Evolutionary conservation across 169 alveolate genomes (phyloP).

Genomic region (Plasmodium berghei): DNA sequence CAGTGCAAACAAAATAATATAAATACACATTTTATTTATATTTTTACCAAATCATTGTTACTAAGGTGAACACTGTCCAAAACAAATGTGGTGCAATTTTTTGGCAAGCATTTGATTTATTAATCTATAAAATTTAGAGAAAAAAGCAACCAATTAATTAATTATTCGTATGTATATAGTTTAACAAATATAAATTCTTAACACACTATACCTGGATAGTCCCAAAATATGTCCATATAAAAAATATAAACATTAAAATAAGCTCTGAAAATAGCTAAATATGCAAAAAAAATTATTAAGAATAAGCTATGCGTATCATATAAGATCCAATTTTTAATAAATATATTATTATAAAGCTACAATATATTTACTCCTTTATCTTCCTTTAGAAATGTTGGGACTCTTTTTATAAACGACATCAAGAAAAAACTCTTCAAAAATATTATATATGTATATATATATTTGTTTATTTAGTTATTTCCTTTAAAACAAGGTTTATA

Average conservation of each 20-base stretch:
- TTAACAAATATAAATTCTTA: background rate
- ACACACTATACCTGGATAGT: slow-evolving; percentile 40
- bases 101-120: slow-evolving; percentile 61
- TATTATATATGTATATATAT: background rate
- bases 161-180: background rate
- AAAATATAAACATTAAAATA: slow-evolving; percentile 54
- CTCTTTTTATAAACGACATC: slow-evolving; percentile 55
- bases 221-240: slow-evolving; percentile 74
- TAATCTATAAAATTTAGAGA: slow-evolving; percentile 29
- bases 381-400: slow-evolving; percentile 58
- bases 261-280: slow-evolving; percentile 48
- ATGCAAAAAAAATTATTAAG: background rate
- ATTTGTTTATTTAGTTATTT: too few species aligned
- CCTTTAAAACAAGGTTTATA: slow-evolving; percentile 13
- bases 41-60: slow-evolving; percentile 55
- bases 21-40: background rate
- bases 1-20: background rate
- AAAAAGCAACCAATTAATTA: slow-evolving; percentile 19
- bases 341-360: background rate
- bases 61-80: slow-evolving; percentile 71
- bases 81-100: slow-evolving; percentile 53
- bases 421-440: slow-evolving; percentile 65
- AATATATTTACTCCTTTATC: slow-evolving; percentile 55
- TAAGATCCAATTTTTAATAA: background rate
- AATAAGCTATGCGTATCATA: background rate